Evolutionary conservation across 2,329 filamentous ascomycete genomes (phyloP).

Genomic region (Cadophora sp.): DNA sequence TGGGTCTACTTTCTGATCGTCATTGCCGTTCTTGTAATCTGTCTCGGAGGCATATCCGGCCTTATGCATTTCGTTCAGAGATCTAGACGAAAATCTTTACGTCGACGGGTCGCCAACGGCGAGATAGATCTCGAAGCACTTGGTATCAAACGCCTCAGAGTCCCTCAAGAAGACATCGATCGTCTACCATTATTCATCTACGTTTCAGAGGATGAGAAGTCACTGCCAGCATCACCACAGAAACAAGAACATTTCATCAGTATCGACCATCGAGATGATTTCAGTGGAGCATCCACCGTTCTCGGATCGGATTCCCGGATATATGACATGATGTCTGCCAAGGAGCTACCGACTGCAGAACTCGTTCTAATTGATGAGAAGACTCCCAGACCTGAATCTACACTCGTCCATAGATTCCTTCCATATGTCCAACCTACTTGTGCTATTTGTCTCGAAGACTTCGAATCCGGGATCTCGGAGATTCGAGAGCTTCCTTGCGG

Average conservation of each 20-base stretch:
- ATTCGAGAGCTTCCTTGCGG: constrained; percentile 88
- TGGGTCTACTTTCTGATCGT: constrained; percentile 83
- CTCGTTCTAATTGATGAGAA: constrained; percentile 28
- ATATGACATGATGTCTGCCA: constrained; percentile 8
- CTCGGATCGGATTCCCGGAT: not conserved
- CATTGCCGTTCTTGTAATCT: constrained; percentile 70
- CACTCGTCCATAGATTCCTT: constrained; percentile 39
- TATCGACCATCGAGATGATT: constrained; percentile 14
- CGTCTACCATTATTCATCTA: constrained; percentile 83
- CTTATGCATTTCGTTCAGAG: constrained; percentile 81
- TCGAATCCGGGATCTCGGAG: constrained; percentile 69
- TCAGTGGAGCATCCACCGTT: constrained; percentile 3
- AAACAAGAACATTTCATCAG: constrained; percentile 4
- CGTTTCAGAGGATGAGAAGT: constrained; percentile 58
- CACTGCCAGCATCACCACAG: constrained; percentile 46
- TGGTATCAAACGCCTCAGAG: constrained; percentile 81
- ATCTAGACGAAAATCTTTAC: constrained; percentile 70
- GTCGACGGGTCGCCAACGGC: constrained; percentile 74
- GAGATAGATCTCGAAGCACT: constrained; percentile 87
- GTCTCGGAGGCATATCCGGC: constrained; percentile 71
- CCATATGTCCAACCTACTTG: constrained; percentile 80
- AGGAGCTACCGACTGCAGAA: constrained; percentile 13
- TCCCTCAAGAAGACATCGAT: constrained; percentile 74
- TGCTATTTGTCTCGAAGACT: constrained; percentile 89
- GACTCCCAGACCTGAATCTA: constrained; percentile 23